Evolutionary conservation across 148 eudicot genomes (phyloP), one percentile per base, ranked within the genome.

Genomic region (Heliamphora exappendiculata): DNA sequence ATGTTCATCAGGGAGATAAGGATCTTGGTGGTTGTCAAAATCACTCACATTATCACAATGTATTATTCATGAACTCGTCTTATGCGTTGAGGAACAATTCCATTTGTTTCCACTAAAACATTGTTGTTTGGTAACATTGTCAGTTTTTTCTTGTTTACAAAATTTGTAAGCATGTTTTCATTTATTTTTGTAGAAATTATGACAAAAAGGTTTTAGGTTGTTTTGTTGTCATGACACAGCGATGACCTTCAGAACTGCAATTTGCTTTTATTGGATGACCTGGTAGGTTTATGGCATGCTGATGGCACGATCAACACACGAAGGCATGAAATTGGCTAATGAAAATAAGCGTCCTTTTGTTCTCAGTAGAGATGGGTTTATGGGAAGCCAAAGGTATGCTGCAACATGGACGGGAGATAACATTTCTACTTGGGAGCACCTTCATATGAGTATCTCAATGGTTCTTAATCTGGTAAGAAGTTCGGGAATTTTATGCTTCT

Each of bases 401-500:
- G 99, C 99, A 73, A 95, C 99, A 75, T 95, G 99, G 99, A 95
- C 99, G 3, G 99, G 99, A 69, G 99, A 95, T 84, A 95, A 95
- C 81, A 90, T 95, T 80, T 95, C 99, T 26, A 95, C 97, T 16
- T 95, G 99, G 99, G 94, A 88, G 78, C 99, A 95, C 82, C 91
- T 95, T 73, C 99, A 95, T 81, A 93, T 93, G 99, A 93, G 98
- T 75, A 84, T 91, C 76, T 81, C 98, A 70, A 95, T 95, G 99
- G 97, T 88, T 75, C 92, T 95, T 78, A 96, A 95, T 83, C 84
- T 95, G 90, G 99, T 95, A 87, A 83, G 89, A 51, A 31, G 41
- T 67, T 71, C n/a, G n/a, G n/a, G n/a, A 31, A 45, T 77, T 57
- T 64, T 45, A 49, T 73, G 31, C 39, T 37, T 58, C 47, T 42